Conservation (phyloP, 1,284 basidiomycete species). For the Leccinum huronense region DNA sequence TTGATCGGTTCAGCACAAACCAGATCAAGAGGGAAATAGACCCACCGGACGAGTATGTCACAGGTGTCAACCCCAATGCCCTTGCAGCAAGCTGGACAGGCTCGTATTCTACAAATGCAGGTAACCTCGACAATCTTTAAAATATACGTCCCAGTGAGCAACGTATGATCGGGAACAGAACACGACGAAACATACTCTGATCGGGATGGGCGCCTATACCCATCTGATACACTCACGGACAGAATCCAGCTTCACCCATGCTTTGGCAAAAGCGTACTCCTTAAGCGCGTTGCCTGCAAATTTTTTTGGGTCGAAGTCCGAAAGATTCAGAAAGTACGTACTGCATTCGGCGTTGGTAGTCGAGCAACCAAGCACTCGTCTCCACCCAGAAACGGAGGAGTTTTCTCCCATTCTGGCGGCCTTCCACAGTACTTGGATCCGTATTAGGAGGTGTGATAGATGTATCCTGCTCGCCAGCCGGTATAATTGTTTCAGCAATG, state of each 20-base stretch:
- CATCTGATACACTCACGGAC: constrained; percentile 66
- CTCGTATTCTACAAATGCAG: constrained; percentile 41
- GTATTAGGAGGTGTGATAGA: constrained; percentile 57
- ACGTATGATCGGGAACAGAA: not conserved
- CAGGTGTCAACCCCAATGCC: constrained; percentile 60
- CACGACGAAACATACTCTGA: constrained; percentile 53
- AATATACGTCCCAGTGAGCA: constrained; percentile 39
- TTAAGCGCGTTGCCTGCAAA: constrained; percentile 40
- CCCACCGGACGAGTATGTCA: constrained; percentile 62
- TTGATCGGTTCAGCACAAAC: constrained; percentile 6
- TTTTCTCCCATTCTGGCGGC: constrained; percentile 54
- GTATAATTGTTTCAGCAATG: constrained; percentile 35
- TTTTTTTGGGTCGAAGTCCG: constrained; percentile 12
- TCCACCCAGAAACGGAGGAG: constrained; percentile 78
- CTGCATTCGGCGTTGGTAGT: constrained; percentile 52
- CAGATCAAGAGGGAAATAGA: not conserved
- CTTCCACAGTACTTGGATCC: constrained; percentile 45
- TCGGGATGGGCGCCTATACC: constrained; percentile 72
- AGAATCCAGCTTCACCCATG: constrained; percentile 55
- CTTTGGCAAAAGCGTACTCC: constrained; percentile 37
- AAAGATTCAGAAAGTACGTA: constrained; percentile 29
- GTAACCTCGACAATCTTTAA: constrained; percentile 48
- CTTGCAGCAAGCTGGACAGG: constrained; percentile 43
- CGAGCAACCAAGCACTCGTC: constrained; percentile 58
- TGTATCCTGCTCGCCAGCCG: constrained; percentile 33